Conservation (phyloP, 441 rosid genomes). For the Gossypium schwendimanii region DNA sequence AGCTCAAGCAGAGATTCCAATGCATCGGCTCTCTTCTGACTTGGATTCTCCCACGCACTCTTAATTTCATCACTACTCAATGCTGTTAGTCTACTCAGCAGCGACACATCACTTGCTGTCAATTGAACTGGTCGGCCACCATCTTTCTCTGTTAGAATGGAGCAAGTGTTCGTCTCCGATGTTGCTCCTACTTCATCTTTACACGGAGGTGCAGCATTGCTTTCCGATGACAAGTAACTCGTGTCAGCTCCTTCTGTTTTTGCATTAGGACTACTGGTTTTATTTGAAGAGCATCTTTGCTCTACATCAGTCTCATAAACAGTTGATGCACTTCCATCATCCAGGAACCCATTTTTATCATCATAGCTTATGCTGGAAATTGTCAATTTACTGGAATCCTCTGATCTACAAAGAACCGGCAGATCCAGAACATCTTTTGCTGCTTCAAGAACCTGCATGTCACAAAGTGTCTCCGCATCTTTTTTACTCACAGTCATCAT, state of each 20-base stretch:
- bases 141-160: constrained; percentile 25
- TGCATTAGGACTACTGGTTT: constrained; percentile 21
- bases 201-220: constrained; percentile 15
- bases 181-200: constrained; percentile 21
- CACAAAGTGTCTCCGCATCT: constrained; percentile 23
- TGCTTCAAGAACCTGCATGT: constrained; percentile 23
- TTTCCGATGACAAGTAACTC: constrained; percentile 26
- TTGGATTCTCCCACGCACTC: constrained; percentile 41
- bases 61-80: constrained; percentile 37
- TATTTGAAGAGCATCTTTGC: constrained; percentile 22
- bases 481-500: constrained; percentile 22
- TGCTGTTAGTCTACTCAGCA: constrained; percentile 47
- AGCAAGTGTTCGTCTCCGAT: constrained; percentile 18
- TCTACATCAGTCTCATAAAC: constrained; percentile 26
- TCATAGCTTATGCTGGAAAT: constrained; percentile 12
- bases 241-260: constrained; percentile 24
- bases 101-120: constrained; percentile 41
- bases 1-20: constrained; percentile 83
- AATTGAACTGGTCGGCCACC: constrained; percentile 25
- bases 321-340: constrained; percentile 23
- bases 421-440: constrained; percentile 5
- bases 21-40: constrained; percentile 78
- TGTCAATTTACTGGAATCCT: constrained; percentile 17
- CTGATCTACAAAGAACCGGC: constrained; percentile 21
- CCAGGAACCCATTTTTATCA: constrained; percentile 14